Evolutionary conservation across 164 flowering plant genomes (phyloP).

Genomic region (Berberis thunbergii): DNA sequence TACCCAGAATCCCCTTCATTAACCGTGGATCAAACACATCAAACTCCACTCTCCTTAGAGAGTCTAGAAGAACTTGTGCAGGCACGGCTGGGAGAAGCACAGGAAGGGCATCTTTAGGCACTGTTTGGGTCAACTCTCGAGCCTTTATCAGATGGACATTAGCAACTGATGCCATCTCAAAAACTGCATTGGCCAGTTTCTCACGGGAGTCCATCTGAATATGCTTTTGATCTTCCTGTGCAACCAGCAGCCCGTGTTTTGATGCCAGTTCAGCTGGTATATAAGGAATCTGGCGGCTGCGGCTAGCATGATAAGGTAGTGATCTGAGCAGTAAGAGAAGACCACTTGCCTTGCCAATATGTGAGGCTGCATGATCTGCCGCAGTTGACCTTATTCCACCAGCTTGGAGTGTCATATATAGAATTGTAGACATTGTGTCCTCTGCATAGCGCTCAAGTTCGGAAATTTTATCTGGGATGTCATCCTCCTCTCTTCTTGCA

Average conservation of each 20-base stretch:
- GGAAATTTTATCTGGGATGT: slow-evolving; percentile 49
- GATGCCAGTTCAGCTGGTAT: slow-evolving; percentile 70
- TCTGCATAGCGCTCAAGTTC: slow-evolving; percentile 86
- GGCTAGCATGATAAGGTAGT: slow-evolving; percentile 73
- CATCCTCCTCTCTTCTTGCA: slow-evolving; percentile 61
- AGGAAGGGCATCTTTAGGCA: slow-evolving; percentile 71
- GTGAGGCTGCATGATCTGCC: slow-evolving; percentile 98
- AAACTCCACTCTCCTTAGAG: slow-evolving; percentile 53
- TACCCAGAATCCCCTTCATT: slow-evolving; percentile 60
- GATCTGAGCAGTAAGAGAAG: slow-evolving; percentile 80
- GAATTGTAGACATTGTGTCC: slow-evolving; percentile 74
- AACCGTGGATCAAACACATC: slow-evolving; percentile 89
- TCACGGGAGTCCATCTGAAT: slow-evolving; percentile 54
- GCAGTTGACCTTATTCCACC: slow-evolving; percentile 83
- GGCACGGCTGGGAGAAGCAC: slow-evolving; percentile 85
- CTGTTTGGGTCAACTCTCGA: slow-evolving; percentile 56
- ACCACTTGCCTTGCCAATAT: slow-evolving; percentile 94
- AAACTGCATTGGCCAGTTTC: slow-evolving; percentile 57
- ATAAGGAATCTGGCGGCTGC: slow-evolving; percentile 48
- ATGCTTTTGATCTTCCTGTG: slow-evolving; percentile 41
- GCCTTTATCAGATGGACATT: slow-evolving; percentile 78
- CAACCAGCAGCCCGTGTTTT: slow-evolving; percentile 63
- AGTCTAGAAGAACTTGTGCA: slow-evolving; percentile 64
- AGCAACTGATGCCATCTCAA: slow-evolving; percentile 93
- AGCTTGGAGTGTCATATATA: slow-evolving; percentile 83